Base-by-base conservation (phyloP, 176 grass and related monocot species). In the Cymbopogon citratus region DNA sequence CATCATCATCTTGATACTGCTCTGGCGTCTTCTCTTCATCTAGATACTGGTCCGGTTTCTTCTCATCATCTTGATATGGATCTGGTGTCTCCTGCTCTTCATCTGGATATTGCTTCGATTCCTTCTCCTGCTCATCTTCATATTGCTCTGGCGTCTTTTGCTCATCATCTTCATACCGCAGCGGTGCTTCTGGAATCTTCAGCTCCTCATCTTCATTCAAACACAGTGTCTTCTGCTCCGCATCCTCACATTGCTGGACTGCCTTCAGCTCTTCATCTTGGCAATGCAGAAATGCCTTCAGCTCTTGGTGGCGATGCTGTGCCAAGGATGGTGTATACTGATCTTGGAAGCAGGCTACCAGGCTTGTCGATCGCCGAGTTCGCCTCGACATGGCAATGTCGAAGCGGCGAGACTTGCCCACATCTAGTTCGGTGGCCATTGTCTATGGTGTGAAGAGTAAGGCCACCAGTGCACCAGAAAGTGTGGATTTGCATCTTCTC, bases 361-460 rank as follows among this genome's bases (percentile, higher is more conserved):
- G 23, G 46, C 84, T 84, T 54, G 78, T 80, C 4, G 94, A 73
- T 44, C 69, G 92, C 63, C 94, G 87, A 28, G 94, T 97, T 80
- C 94, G 71, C 79, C 91, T 91, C 12, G 94, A 97, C 94, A 97
- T 97, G 78, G 83, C 91, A 57, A 71, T 89, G 73, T 97, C 81
- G 21, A 91, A 97, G 23, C 89, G 94, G 19, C 91, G 81, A 51
- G 69, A 92, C 69, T 89, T 93, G 33, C 59, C 77, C 72, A 86
- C 54, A 81, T 81, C 90, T 63, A 75, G 71, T 66, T 89, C 73
- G 33, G 67, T 93, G 83, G 91, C 91, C 94, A 97, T 97, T 85
- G 86, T 31, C 48, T 63, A 76, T 74, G 83, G 54, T 81, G 12
- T 83, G 52, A 86, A 76, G 64, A 80, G 69, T 63, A 78, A 88